phyloP scores from a whole-genome alignment of 352 stramenopile species.

The Phytophthora pini region DNA sequence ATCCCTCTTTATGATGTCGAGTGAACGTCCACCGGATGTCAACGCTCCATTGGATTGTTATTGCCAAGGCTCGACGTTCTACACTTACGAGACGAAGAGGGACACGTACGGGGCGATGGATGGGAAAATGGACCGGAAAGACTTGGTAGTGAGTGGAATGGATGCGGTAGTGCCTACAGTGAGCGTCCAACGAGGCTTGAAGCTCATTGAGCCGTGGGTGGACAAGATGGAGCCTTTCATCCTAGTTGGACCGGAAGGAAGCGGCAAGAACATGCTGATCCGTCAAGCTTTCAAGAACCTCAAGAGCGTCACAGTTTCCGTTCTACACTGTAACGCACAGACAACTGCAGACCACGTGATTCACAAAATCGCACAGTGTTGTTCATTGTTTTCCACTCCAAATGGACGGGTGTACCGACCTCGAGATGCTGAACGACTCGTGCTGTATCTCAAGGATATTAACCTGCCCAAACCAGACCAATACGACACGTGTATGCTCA shows the following conservation, averaged over 20 bases:
- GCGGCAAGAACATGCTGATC: constrained; percentile 96
- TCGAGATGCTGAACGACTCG: constrained; percentile 91
- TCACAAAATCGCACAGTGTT: constrained; percentile 94
- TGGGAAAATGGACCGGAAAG: constrained; percentile 63
- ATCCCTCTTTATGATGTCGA: constrained; percentile 92
- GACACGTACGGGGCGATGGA: constrained; percentile 81
- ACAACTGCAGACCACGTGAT: constrained; percentile 95
- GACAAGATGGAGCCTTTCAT: constrained; percentile 95
- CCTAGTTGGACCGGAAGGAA: constrained; percentile 93
- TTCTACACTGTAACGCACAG: constrained; percentile 95
- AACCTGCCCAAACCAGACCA: constrained; percentile 95
- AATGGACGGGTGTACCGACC: constrained; percentile 93
- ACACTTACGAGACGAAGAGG: constrained; percentile 81
- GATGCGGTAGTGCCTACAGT: constrained; percentile 70
- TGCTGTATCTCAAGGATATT: constrained; percentile 97
- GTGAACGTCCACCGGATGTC: constrained; percentile 91
- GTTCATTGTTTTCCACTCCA: constrained; percentile 92
- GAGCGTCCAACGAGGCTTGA: constrained; percentile 88
- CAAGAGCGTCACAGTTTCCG: constrained; percentile 79
- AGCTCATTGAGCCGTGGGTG: constrained; percentile 92
- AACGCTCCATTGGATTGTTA: constrained; percentile 90
- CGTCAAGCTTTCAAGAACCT: constrained; percentile 88
- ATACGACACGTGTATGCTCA: constrained; percentile 97
- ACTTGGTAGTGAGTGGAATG: constrained; percentile 47
- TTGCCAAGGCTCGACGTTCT: constrained; percentile 69